These are phyloP conservation scores for Syzygium malaccense DNA, from an alignment of 441 rosid species.

Conservation along the genomic window DNA sequence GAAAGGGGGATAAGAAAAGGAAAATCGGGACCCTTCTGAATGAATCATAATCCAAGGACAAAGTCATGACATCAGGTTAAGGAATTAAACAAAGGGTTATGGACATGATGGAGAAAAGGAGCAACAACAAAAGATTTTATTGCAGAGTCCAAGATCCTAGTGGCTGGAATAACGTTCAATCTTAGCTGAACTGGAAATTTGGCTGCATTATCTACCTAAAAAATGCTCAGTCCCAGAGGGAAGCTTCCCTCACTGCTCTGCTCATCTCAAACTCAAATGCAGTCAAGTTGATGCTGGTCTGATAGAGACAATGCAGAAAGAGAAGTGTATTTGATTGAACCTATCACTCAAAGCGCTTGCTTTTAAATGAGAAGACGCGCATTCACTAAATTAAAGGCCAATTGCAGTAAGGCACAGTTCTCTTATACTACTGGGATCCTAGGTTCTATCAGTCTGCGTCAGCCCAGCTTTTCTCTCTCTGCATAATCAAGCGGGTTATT, in stretches of 20 bases:
- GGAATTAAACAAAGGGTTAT: not conserved
- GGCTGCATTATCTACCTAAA: not conserved
- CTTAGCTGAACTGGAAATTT: not conserved
- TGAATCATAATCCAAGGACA: not conserved
- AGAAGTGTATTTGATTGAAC: not conserved
- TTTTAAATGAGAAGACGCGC: not conserved
- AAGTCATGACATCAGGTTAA: not conserved
- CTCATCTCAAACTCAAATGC: not conserved
- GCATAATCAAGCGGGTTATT: not conserved
- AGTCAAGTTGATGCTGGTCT: not conserved
- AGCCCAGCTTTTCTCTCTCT: not conserved
- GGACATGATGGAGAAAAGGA: not conserved
- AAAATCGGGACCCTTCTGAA: conserved; percentile 12
- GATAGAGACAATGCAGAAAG: not conserved
- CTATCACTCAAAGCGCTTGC: not conserved
- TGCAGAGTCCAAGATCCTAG: not conserved
- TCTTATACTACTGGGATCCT: not conserved
- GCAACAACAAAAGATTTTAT: not conserved
- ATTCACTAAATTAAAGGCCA: not conserved
- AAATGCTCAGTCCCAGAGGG: not conserved
- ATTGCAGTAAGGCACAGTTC: no score
- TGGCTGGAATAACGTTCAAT: not conserved
- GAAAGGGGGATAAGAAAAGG: not conserved
- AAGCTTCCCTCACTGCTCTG: not conserved
- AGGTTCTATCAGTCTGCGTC: not conserved